A percentile compares a stretch with the other conserved stretches of the same genome.
Conservation (phyloP, 2,329 filamentous ascomycete genomes). For the Helotiales sp. region DNA sequence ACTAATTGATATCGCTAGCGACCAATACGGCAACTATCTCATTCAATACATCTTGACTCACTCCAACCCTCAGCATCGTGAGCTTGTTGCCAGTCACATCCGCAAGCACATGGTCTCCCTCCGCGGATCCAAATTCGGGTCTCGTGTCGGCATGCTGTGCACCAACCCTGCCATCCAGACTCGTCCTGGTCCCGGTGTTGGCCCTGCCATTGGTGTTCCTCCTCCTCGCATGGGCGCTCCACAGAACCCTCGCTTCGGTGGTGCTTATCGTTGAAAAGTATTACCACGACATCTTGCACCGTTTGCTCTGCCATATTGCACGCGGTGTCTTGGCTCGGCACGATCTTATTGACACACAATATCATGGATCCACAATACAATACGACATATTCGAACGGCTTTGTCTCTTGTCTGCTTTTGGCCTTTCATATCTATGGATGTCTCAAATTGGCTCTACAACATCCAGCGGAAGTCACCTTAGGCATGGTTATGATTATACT, state of each 20-base stretch:
- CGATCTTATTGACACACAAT: conserved; percentile 35
- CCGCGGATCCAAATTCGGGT: conserved; percentile 96
- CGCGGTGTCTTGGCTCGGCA: conserved; percentile 29
- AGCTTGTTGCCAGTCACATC: conserved; percentile 90
- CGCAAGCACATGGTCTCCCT: conserved; percentile 99
- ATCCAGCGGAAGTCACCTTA: conserved; percentile 34
- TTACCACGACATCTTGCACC: conserved; percentile 19
- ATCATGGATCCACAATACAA: conserved; percentile 32
- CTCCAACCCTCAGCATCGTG: conserved; percentile 82
- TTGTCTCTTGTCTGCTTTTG: conserved; percentile 33
- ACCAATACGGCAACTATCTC: conserved; percentile 98
- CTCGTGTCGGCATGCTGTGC: conserved; percentile 97
- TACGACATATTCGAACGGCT: conserved; percentile 35
- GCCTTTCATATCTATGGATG: conserved; percentile 37
- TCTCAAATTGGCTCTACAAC: conserved; percentile 32
- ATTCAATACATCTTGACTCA: conserved; percentile 97
- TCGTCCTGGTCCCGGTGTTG: conserved; percentile 81
- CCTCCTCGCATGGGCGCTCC: conserved; percentile 55
- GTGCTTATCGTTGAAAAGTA: conserved; percentile 54
- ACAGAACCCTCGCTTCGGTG: conserved; percentile 55
- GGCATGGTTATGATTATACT: conserved; percentile 31
- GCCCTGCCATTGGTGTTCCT: conserved; percentile 56
- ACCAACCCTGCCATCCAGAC: conserved; percentile 90
- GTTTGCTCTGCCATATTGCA: conserved; percentile 30
- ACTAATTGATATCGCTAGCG: conserved; percentile 95